Base-by-base conservation (phyloP, 768 basidiomycete species). In the Lactarius sp. region DNA sequence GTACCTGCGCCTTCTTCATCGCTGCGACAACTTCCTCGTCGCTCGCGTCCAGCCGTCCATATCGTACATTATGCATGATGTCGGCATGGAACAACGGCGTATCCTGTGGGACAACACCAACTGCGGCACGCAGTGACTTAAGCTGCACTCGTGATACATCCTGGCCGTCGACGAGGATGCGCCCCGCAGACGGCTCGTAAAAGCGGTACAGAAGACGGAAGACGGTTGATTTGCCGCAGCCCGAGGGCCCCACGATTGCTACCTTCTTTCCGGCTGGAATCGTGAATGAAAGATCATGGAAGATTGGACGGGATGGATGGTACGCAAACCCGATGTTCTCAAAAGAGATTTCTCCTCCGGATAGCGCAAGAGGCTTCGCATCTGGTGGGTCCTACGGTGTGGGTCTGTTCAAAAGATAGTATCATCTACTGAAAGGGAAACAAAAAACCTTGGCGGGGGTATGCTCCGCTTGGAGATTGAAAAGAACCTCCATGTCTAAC, bases 61-160 rank as follows among this genome's bases (percentile, higher is more conserved):
- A 99, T 13, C 95, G 81, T 52, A 99, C 85, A 71, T 99, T 99
- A 72, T 98, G 93, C 81, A 97, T 79, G 52, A 98, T 87, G 71
- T 98, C 88, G 6, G 92, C 87, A 73, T 99, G 95, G 81, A 99
- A 98, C 3, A 99, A 79, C 1, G 97, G 96, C 16, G 96, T 99
- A 70, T 99, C 97, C 73, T 99, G 96, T 1, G 97, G 97, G 1
- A 99, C 97, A 18, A 98, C 93, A 2, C 96, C 97, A 36, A 99
- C 88, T 3, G 80, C 76, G 51, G 76, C 77, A 18, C 97, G 83
- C 0, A 98, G 77, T 41, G 85, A 88, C 27, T 83, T 81, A 42
- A 96, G 74, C 68, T 87, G 83, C 4, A 97, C 76, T 2, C 83
- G 79, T 51, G 82, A 78, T 65, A 98, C 84, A 71, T 94, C 86